phyloP scores from a whole-genome alignment of 2,329 filamentous ascomycete species.

The Chaetomium globosum region DNA sequence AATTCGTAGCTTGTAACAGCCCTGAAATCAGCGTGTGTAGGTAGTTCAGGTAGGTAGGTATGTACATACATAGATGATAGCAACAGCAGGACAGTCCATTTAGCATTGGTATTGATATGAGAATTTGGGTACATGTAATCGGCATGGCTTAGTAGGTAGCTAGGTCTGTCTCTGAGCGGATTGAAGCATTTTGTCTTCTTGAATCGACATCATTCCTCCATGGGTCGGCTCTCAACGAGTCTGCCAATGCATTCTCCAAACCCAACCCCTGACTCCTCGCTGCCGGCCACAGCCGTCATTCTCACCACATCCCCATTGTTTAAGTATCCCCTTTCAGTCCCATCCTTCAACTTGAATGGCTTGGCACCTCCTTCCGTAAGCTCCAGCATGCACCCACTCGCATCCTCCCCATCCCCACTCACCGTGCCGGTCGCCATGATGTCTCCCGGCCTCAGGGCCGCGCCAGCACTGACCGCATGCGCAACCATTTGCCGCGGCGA shows the following conservation, averaged over 20 bases:
- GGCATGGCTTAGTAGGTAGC: too few species aligned
- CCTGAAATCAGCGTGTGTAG: too few species aligned
- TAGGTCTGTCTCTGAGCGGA: too few species aligned
- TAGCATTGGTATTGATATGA: too few species aligned
- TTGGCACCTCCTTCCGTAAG: constrained; percentile 2
- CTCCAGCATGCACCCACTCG: constrained; percentile 13
- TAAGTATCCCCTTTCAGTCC: constrained; percentile 1
- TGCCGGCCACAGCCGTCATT: constrained; percentile 15
- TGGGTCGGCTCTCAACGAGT: not conserved
- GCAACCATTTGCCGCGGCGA: constrained; percentile 18
- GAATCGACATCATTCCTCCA: not conserved
- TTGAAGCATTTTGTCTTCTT: not conserved
- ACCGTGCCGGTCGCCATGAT: constrained; percentile 17
- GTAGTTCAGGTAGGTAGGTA: too few species aligned
- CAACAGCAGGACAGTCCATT: too few species aligned
- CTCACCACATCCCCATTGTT: constrained; percentile 16
- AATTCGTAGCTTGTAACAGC: too few species aligned
- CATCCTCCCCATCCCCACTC: constrained; percentile 7
- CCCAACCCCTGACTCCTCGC: constrained; percentile 16
- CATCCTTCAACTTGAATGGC: constrained; percentile 6
- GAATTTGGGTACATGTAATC: too few species aligned
- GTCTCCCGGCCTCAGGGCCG: constrained; percentile 12
- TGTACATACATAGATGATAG: too few species aligned
- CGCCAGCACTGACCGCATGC: constrained; percentile 9
- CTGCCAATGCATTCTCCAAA: constrained; percentile 15